Evolutionary conservation across 148 eudicot species (phyloP), one percentile per base, ranked within the genome.

Genomic region (Pharnaceum exiguum): DNA sequence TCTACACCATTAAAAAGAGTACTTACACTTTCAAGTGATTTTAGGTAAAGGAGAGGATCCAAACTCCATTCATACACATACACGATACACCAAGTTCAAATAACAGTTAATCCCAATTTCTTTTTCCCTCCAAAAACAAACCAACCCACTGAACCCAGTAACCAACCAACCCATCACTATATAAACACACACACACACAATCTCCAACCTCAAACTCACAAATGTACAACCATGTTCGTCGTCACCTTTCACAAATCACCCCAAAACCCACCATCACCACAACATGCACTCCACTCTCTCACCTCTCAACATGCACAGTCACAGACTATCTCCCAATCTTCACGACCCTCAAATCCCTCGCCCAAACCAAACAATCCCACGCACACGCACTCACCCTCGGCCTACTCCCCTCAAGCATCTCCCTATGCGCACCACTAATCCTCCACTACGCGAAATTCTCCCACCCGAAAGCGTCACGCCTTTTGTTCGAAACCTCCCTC

Each of bases 281-380:
- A 48, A 3, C 51, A 18, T 33, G 21, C 12, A 25, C 35, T 42
- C 25, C 49, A 13, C 19, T 28, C 57, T 27, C 13, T 65, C 50
- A 70, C 11, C 22, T 22, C 75, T 49, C 40, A n/a, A n/a, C n/a
- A n/a, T n/a, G n/a, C n/a, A n/a, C n/a, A n/a, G n/a, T n/a, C n/a
- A n/a, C 44, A 19, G 57, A 64, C 47, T 43, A 76, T 22, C 82
- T 77, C 68, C 62, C 67, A 33, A 62, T 79, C 22, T 59, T 65
- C 37, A 68, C 85, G 42, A 68, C 83, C 12, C 39, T 78, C 0
- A 57, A 49, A 58, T 79, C 87, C 18, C 80, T 81, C 49, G 49
- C 33, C 21, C 75, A 77, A 54, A 79, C 83, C 57, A 69, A 75
- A 55, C 83, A 77, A 74, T 35, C 75, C 58, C 93, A 85, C 63